Evolutionary conservation across 441 rosid genomes (phyloP).

Genomic region (Erodium texanum): DNA sequence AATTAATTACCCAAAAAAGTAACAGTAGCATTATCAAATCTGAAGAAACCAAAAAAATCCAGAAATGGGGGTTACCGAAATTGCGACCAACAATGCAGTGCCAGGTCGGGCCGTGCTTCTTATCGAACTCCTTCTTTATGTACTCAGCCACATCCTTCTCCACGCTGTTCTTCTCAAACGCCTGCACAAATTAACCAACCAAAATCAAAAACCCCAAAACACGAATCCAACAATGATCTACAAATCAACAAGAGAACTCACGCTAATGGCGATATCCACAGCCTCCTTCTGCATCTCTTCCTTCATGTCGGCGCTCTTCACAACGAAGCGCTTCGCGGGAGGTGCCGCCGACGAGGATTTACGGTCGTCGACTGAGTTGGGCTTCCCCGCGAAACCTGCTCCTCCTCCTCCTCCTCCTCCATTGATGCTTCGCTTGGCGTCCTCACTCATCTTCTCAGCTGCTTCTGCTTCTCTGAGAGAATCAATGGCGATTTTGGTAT

Average conservation of each 20-base stretch:
- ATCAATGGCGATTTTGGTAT: too few species aligned
- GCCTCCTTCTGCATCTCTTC: constrained; percentile 94
- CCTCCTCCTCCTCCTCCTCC: constrained; percentile 24
- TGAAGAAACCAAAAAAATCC: background rate
- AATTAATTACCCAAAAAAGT: constrained; percentile 15
- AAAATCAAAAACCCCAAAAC: constrained; percentile 9
- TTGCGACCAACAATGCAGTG: constrained; percentile 99
- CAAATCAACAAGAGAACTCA: constrained; percentile 18
- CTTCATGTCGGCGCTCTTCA: constrained; percentile 98
- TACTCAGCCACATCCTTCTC: constrained; percentile 98
- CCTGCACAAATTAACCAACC: constrained; percentile 33
- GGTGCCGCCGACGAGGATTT: constrained; percentile 29
- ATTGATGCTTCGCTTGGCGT: constrained; percentile 32
- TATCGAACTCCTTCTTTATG: constrained; percentile 95
- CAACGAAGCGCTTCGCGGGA: constrained; percentile 26
- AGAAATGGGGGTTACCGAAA: constrained; percentile 51
- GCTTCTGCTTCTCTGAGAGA: background rate
- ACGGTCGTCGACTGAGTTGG: constrained; percentile 42
- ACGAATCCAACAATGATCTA: constrained; percentile 8
- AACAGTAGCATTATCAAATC: background rate
- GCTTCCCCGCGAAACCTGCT: constrained; percentile 24
- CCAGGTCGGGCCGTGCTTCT: constrained; percentile 93
- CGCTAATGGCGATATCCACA: constrained; percentile 68
- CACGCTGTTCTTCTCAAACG: constrained; percentile 65
- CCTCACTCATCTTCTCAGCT: constrained; percentile 20